Evolutionary conservation across 75 land plant species (phyloP).

Genomic region (Sequoiadendron giganteum): DNA sequence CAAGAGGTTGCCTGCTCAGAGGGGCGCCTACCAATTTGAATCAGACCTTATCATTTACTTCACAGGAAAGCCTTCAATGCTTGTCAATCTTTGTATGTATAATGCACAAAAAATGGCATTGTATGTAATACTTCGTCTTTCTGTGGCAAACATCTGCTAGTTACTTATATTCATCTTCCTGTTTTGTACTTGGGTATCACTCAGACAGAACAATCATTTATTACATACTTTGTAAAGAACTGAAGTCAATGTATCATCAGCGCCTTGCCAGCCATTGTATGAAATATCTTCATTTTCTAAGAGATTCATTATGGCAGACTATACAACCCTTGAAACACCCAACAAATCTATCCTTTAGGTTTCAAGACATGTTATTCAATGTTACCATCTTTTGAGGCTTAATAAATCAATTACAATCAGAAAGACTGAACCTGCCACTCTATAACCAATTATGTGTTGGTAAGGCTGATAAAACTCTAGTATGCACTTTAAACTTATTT

Average conservation of each 20-base stretch:
- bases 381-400: background rate
- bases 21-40: background rate
- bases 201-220: background rate
- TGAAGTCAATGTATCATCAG: background rate
- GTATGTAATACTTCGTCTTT: background rate
- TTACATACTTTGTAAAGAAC: background rate
- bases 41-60: background rate
- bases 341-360: background rate
- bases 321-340: background rate
- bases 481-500: background rate
- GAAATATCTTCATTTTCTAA: background rate
- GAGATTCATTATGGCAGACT: background rate
- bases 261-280: background rate
- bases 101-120: background rate
- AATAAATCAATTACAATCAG: background rate
- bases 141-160: background rate
- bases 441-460: background rate
- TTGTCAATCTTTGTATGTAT: background rate
- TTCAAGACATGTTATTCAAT: background rate
- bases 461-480: background rate
- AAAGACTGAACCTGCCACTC: background rate
- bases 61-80: background rate
- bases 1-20: no score
- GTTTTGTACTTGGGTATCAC: background rate
- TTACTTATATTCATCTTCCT: background rate